A percentile compares a stretch with the other conserved stretches of the same genome.
These are phyloP conservation scores for Vigna radiata DNA, from an alignment of 306 rosid genomes.

Conservation along the genomic window DNA sequence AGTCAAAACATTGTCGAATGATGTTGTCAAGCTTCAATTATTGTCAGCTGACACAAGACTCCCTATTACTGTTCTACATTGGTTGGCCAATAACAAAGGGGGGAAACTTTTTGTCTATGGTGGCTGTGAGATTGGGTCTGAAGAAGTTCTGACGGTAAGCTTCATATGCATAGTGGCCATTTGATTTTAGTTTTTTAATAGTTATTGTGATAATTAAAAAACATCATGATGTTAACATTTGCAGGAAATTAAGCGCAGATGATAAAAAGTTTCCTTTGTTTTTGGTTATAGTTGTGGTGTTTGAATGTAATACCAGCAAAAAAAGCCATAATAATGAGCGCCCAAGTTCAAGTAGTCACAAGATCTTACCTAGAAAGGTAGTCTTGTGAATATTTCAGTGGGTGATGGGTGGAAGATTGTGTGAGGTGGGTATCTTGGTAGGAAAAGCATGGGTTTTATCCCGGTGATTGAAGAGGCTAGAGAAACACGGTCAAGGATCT, in stretches of 20 bases:
- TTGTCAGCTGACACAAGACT: constrained; percentile 73
- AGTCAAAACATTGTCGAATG: constrained; percentile 49
- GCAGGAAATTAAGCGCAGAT: constrained; percentile 22
- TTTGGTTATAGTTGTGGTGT: constrained; percentile 19
- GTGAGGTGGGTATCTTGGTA: constrained; percentile 26
- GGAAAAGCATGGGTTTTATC: constrained; percentile 16
- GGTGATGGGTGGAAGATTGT: constrained; percentile 3
- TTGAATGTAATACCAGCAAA: background rate
- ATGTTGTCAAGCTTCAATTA: constrained; percentile 78
- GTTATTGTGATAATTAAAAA: constrained; percentile 34
- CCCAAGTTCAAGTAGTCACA: constrained; percentile 29
- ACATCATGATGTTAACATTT: constrained; percentile 34
- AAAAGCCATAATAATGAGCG: constrained; percentile 23
- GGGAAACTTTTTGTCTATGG: constrained; percentile 88
- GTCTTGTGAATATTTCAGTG: constrained; percentile 24
- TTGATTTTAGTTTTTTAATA: constrained; percentile 38
- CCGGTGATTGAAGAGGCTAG: constrained; percentile 31
- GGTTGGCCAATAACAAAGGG: constrained; percentile 57
- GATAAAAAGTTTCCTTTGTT: background rate
- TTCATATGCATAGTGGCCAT: constrained; percentile 41
- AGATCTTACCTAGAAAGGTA: constrained; percentile 16
- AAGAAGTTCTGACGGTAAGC: constrained; percentile 78
- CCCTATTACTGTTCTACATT: constrained; percentile 74
- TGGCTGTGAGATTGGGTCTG: constrained; percentile 84
- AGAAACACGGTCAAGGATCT: constrained; percentile 22